Evolutionary conservation across 179 eudicot species (phyloP).

Genomic region (Gypsophila paniculata): DNA sequence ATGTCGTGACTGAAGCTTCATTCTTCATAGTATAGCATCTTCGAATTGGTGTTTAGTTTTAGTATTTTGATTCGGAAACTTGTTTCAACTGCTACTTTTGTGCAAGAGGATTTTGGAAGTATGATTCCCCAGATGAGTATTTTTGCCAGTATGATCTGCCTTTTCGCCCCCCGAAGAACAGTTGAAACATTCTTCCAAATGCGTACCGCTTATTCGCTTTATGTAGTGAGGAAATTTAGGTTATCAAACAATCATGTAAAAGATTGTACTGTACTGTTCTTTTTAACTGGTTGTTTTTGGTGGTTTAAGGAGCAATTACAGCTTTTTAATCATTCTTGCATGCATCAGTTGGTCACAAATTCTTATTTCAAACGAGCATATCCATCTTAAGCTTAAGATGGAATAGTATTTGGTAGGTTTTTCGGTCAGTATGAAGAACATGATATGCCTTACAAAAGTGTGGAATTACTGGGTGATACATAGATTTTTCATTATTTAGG

Average conservation of each 20-base stretch:
- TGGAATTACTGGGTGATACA: no score
- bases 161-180: neutral
- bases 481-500: no score
- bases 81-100: neutral
- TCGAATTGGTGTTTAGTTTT: neutral
- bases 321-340: neutral
- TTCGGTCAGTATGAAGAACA: no score
- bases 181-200: neutral
- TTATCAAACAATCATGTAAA: neutral
- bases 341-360: no score
- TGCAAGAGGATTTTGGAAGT: neutral
- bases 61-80: neutral
- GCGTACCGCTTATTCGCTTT: conserved; percentile 1
- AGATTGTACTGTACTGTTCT: neutral
- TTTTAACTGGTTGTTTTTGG: neutral
- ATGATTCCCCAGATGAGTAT: conserved; percentile 6
- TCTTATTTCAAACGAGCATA: no score
- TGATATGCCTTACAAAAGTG: no score
- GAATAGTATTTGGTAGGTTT: no score
- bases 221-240: neutral
- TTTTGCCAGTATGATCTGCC: neutral
- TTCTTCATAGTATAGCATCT: neutral
- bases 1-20: conserved; percentile 2
- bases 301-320: neutral
- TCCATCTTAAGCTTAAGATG: no score